Evolutionary conservation across 352 stramenopile species (phyloP), one percentile per base, ranked within the genome.

Genomic region (Phytophthora capsici): DNA sequence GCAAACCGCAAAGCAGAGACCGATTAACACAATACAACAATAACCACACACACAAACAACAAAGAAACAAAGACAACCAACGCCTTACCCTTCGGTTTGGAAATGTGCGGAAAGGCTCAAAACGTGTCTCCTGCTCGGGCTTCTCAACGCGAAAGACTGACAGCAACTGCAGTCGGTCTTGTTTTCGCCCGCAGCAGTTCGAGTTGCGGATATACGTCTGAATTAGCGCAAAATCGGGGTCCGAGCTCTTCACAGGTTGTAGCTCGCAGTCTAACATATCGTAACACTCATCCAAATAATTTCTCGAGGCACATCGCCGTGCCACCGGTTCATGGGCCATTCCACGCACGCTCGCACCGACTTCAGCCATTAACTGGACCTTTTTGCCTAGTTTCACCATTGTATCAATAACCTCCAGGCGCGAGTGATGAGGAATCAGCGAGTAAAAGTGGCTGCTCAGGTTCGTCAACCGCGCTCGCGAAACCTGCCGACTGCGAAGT

Each of bases 401-500:
- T 22, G 80, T 86, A 66, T 91, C 82, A 41, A 91, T 88, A 6
- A 78, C 57, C 28, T 80, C 58, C 25, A 90, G 47, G 22, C 71
- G 63, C 47, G 79, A 70, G 40, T 82, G 72, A 34, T 89, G 78
- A 32, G 83, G 83, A 43, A 91, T 82, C 6, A 90, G 60, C 32
- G 83, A 86, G 69, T 86, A 91, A 34, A 90, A 91, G 25, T 80
- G 79, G 40, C 69, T 88, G 55, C 83, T 91, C 8, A 91, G 53
- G 36, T 79, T 67, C 32, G 71, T 66, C 25, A 91, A 57, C 8
- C 55, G 51, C 9, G 67, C 71, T 20, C 71, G 76, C 23, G 71
- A 75, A 32, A 80, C 65, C 17, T 75, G 56, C 34, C 77, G 68
- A 36, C 64, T 78, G 22, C 63, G 64, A 7, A 91, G 58, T n/a